A percentile compares a stretch with the other conserved stretches of the same genome.
These are phyloP conservation scores for Plasmodium coatneyi DNA, from an alignment of 169 alveolate genomes.

Conservation along the genomic window DNA sequence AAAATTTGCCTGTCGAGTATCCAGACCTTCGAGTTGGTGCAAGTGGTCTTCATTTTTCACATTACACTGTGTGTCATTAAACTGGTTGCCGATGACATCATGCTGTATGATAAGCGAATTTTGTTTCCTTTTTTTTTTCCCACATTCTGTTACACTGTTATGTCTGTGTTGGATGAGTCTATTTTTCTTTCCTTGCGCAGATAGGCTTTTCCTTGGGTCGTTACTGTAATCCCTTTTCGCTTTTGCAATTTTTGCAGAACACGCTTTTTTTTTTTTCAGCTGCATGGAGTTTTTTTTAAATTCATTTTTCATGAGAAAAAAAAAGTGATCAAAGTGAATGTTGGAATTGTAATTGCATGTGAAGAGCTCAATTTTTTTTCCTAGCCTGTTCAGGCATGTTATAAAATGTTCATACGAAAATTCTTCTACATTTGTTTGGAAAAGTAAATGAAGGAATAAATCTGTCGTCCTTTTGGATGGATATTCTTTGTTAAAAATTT, in stretches of 20 bases:
- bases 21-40: background rate
- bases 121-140: constrained; percentile 24
- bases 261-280: constrained; percentile 21
- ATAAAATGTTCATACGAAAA: constrained; percentile 58
- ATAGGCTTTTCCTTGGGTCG: background rate
- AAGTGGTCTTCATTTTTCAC: background rate
- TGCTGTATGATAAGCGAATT: constrained; percentile 10
- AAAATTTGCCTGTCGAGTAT: constrained; percentile 23
- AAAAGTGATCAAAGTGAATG: constrained; percentile 64
- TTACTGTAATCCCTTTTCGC: constrained; percentile 17
- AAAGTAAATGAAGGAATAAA: constrained; percentile 41
- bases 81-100: background rate
- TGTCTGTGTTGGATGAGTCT: background rate
- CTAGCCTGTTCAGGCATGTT: constrained; percentile 37
- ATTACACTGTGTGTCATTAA: constrained; percentile 7
- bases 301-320: constrained; percentile 67
- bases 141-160: constrained; percentile 6
- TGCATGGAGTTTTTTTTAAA: constrained; percentile 27
- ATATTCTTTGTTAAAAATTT: constrained; percentile 60
- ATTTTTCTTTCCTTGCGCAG: background rate
- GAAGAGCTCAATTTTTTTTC: constrained; percentile 41
- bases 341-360: constrained; percentile 46
- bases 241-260: constrained; percentile 15
- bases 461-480: constrained; percentile 67
- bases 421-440: constrained; percentile 63